A percentile compares a stretch with the other conserved stretches of the same genome.
Conservation (phyloP, 345 rosid genomes). For the Eucalyptus victrix region DNA sequence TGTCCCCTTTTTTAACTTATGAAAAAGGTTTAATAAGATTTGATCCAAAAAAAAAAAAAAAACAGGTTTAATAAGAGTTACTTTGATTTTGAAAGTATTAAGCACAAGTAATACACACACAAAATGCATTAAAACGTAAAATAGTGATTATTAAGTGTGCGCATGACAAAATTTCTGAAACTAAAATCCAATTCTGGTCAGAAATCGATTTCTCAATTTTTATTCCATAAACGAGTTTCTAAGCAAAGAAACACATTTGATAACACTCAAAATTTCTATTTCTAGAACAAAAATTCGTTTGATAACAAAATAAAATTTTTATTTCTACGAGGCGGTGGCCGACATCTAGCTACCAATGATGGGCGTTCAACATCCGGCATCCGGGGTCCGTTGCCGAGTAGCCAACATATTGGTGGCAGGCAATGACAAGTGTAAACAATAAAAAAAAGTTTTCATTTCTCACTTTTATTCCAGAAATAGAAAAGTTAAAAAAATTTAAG, state of each 20-base stretch:
- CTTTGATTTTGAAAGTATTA: background rate
- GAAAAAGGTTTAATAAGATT: background rate
- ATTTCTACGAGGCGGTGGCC: rapidly evolving
- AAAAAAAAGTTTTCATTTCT: no score
- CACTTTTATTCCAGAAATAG: no score
- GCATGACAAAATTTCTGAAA: no score
- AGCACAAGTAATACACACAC: background rate
- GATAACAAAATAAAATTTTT: no score
- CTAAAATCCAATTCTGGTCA: rapidly evolving
- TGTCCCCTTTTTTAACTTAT: background rate
- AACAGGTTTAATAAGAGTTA: background rate
- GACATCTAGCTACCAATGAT: rapidly evolving
- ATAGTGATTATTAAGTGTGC: background rate
- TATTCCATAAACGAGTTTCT: rapidly evolving
- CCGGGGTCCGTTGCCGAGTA: rapidly evolving
- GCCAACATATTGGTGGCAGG: rapidly evolving
- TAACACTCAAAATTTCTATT: no score
- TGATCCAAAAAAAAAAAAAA: no score
- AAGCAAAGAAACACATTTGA: rapidly evolving
- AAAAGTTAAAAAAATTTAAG: no score
- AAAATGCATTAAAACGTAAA: background rate
- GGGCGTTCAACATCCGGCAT: rapidly evolving
- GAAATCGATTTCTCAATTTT: no score
- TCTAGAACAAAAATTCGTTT: rapidly evolving
- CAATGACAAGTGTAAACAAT: rapidly evolving